Evolutionary conservation across 345 rosid genomes (phyloP), one percentile per base, ranked within the genome.

Genomic region (Dipteronia sinensis): DNA sequence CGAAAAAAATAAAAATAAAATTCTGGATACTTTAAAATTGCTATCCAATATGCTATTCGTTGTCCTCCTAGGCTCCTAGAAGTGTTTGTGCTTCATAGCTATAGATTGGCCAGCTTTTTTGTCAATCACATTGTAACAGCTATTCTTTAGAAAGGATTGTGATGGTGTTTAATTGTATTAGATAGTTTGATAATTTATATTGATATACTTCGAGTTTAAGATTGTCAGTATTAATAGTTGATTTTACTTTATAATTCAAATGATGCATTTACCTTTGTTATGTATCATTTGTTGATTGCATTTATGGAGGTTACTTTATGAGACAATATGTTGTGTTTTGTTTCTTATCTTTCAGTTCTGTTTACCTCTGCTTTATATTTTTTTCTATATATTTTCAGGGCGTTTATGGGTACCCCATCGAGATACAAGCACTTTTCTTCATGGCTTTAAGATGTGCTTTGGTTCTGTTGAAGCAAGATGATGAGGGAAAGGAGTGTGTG

Each of bases 321-420:
- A 55, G 46, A 15, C 51, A 3, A 49, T 65, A 40, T 10, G 23
- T 31, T 0, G 22, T 31, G 10, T 70, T 72, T 34, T 6, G 1
- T 23, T 47, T 66, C 6, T 42, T 31, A 65, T 44, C 17, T 38
- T 23, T 65, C 55, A 38, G 8, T 62, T 75, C 46, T 74, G 71
- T 76, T 62, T 67, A 23, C 75, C 25, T 81, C 47, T 5, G 10
- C 65, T 65, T 23, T 40, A 64, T 38, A 22, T 25, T 44, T 71
- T 11, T 1, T 53, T 72, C 3, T 61, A 7, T 64, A 7, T 64
- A 16, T 75, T 83, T 68, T 20, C 79, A 95, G 98, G 98, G 97
- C 80, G 97, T 95, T 65, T 95, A 95, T 80, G 99, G 99, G 65
- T 92, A 95, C 84, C 98, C 98, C 6, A 92, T 95, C 23, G 98